Base-by-base conservation (phyloP, 1,284 basidiomycete species). In the Rhodotorula sp. region DNA sequence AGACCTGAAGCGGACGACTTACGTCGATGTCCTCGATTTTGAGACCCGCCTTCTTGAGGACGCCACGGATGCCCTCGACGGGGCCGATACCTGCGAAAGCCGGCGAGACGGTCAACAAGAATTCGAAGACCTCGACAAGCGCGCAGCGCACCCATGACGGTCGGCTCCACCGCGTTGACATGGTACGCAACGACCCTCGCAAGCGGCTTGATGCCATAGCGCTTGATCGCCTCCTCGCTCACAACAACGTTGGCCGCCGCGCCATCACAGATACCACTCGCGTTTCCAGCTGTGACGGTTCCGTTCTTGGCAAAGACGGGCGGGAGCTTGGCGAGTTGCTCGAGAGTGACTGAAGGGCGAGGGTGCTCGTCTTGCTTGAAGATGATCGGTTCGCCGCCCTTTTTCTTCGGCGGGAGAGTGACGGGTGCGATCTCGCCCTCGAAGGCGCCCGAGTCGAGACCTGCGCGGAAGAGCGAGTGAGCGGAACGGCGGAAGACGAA, bases 241-340 rank as follows among this genome's bases (percentile, higher is more conserved):
- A 92, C 95, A 71, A 99, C 84, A 64, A 99, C 89, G 75, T 98
- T 85, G 24, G 95, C 95, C 55, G 92, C 94, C n/a, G 94, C 96
- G 79, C 95, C 95, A 79, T 99, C 96, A 27, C 66, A 71, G 79
- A 99, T 83, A 64, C 89, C 91, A n/a, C 90, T 92, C 6, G 95
- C 92, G 83, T 99, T 99, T 70, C 94, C 95, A 66, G 95, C 90
- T 27, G 94, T 97, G 79, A 99, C 93, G 59, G 86, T 88, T 64
- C 95, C 95, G 74, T 89, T 86, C 84, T 85, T 85, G 75, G 90
- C 90, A 86, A 99, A 99, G 34, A 90, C 90, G 58, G 92, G 89
- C 73, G 87, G 88, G 64, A 99, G 86, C 39, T 88, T 84, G 58
- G 90, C 91, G 75, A 98, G 87, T 82, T 94, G 93, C 76, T 97